Evolutionary conservation across 768 basidiomycete species (phyloP), one percentile per base, ranked within the genome.

Genomic region (Collybia sordida): DNA sequence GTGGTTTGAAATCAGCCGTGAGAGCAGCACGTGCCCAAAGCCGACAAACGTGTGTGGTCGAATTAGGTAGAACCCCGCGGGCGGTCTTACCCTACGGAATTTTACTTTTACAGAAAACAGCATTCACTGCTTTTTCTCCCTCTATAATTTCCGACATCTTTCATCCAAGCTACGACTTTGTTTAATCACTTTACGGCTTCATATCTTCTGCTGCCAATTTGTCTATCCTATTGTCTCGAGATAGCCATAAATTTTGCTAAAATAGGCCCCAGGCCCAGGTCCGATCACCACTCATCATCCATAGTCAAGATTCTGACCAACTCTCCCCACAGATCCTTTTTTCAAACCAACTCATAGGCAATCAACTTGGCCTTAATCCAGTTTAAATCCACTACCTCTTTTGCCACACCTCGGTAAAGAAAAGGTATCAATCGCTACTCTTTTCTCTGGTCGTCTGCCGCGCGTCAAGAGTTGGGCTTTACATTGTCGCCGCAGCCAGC

Each of bases 1-100:
- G 9, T 11, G 31, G 9, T 31, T 31, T 31, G 31, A 31, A 31
- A 31, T 31, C 31, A 31, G 31, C 31, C 31, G 31, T 31, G 31
- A 31, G 31, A 31, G 31, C 31, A 14, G 31, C 31, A 31, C 31
- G n/a, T n/a, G n/a, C n/a, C n/a, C n/a, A 31, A 44, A 60, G 69
- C 74, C 75, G 76, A 79, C 59, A 71, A 79, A 81, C 79, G 79
- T 81, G 77, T 78, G 79, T 74, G 69, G 57, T 49, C 45, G 41
- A 44, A 22, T 38, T 44, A 42, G 45, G 41, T 12, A 31, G 31
- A 31, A 31, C 31, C 31, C 31, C 31, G n/a, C n/a, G 31, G 31
- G 9, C 31, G 31, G 14, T n/a, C 31, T 11, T 31, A 31, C 31
- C 3, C 31, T 11, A 31, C 31, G 9, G 31, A 31, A 31, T 31